Base-by-base conservation (phyloP, 75 land plant species). In the Ceratopteris richardii region DNA sequence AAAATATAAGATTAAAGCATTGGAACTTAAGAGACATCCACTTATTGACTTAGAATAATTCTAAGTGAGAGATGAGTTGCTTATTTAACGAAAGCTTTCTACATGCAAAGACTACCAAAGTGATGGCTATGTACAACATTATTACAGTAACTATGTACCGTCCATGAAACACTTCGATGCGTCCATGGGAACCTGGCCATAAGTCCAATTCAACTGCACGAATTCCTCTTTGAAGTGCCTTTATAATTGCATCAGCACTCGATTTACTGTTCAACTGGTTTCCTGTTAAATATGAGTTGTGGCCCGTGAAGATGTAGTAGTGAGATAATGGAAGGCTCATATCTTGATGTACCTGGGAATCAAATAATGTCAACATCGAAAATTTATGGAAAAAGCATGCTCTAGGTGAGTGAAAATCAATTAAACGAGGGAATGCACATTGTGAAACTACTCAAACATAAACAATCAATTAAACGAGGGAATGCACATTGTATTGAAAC, bases 201-300 rank as follows among this genome's bases (percentile, higher is more conserved):
- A 86, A 29, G 60, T 86, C 90, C 64, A 86, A 47, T 56, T 86
- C 90, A 63, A 86, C 77, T 0, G 74, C 90, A 37, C 90, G 61
- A 25, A 86, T 85, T 27, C 85, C 85, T 69, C 54, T 64, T 26
- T 28, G 29, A 19, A 86, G 65, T 25, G 90, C 82, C 0, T 71
- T 54, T 22, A 57, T 60, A 37, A 86, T 79, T 6, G 90, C 85
- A 0, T 40, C 58, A 19, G 39, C 76, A 57, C 90, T 82, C 29
- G 73, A 53, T 31, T 64, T 72, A 46, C 90, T 82, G 68, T 73
- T 82, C 10, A 86, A 68, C 61, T 82, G 85, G 51, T 82, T 86
- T 21, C 85, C 90, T 21, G 82, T 86, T 31, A 86, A 60, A 66
- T 86, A 86, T 0, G 90, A 86, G 54, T 86, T 86, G 37, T 86